A percentile compares a stretch with the other conserved stretches of the same genome.
phyloP scores from a whole-genome alignment of 176 grass and related monocot genomes.

The Hsuehochloa calcarea region DNA sequence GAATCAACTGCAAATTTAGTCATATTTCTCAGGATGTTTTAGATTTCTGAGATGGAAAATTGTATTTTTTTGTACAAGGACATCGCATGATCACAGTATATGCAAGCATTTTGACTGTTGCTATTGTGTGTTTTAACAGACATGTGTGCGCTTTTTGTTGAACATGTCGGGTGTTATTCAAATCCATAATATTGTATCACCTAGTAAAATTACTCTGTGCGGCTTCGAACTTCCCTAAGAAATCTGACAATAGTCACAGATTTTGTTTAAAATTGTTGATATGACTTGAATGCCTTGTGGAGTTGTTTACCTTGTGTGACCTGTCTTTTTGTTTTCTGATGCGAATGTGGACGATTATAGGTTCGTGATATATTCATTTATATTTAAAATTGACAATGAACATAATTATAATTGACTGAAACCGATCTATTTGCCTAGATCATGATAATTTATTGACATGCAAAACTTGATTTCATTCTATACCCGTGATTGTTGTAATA shows the following conservation, averaged over 20 bases:
- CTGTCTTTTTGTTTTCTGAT: background rate
- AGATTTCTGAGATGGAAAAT: slow-evolving; percentile 29
- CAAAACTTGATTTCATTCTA: background rate
- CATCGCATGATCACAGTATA: background rate
- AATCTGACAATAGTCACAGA: background rate
- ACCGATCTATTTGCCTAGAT: background rate
- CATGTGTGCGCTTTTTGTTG: slow-evolving; percentile 4
- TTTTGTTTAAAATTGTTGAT: background rate
- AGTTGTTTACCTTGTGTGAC: background rate
- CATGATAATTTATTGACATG: background rate
- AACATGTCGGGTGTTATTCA: slow-evolving; percentile 22
- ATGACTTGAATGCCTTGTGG: background rate
- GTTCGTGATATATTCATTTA: background rate
- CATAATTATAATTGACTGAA: background rate
- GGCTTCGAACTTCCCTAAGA: background rate
- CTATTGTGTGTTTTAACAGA: slow-evolving; percentile 20
- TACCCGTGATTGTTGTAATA: too few species aligned
- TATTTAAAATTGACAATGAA: background rate
- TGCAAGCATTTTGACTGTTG: slow-evolving; percentile 4
- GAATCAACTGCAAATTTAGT: background rate
- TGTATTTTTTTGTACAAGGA: slow-evolving; percentile 30
- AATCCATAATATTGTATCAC: background rate
- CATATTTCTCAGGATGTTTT: slow-evolving; percentile 36
- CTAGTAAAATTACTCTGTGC: background rate
- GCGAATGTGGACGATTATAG: background rate